Conservation (phyloP, 1,284 basidiomycete genomes). For the Sporisorium graminicola region DNA sequence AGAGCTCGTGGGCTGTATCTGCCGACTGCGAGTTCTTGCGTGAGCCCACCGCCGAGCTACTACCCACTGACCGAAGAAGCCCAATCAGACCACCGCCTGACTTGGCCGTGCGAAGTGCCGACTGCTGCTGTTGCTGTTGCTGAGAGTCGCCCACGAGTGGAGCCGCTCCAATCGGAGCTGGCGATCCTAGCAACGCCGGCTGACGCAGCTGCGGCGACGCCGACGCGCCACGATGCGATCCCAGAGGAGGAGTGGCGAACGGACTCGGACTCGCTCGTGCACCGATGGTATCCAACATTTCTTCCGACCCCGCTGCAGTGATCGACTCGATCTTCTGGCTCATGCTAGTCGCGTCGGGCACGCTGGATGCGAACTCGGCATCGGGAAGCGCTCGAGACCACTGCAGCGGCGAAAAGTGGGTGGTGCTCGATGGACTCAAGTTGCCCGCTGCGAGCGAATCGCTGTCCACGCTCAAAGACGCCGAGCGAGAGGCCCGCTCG, state of each 20-base stretch:
- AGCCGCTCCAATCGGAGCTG: constrained; percentile 32
- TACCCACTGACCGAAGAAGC: constrained; percentile 40
- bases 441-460: constrained; percentile 19
- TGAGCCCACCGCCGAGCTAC: constrained; percentile 26
- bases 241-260: constrained; percentile 36
- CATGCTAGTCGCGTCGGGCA: constrained; percentile 25
- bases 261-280: constrained; percentile 23
- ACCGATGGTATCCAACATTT: constrained; percentile 18
- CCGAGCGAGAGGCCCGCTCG: constrained; percentile 13
- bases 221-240: constrained; percentile 19
- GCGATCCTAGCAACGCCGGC: constrained; percentile 35
- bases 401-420: constrained; percentile 41
- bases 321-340: constrained; percentile 39
- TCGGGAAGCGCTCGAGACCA: constrained; percentile 19
- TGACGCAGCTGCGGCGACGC: constrained; percentile 25
- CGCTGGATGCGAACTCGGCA: constrained; percentile 33
- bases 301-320: constrained; percentile 32
- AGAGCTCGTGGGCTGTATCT: constrained; percentile 36
- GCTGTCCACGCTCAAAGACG: constrained; percentile 33
- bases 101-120: constrained; percentile 17
- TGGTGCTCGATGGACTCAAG: constrained; percentile 32
- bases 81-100: constrained; percentile 38
- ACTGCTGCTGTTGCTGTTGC: constrained; percentile 10
- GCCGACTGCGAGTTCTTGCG: constrained; percentile 35
- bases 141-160: neutral